Conservation (phyloP, 169 alveolate species). For the Plasmodium gallinaceum region DNA sequence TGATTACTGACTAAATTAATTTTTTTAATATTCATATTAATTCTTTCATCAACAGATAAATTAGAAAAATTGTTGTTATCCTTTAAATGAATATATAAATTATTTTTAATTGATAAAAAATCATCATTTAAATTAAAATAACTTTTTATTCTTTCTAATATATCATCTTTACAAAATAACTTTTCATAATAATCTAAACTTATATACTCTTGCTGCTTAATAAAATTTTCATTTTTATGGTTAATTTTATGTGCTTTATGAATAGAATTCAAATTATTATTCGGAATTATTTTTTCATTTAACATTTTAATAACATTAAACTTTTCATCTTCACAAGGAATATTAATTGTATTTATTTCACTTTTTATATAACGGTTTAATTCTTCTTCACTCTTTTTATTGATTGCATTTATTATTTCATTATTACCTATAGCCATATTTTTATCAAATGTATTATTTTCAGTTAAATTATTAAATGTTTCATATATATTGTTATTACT, state of each 20-base stretch:
- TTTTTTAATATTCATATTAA: conserved; percentile 52
- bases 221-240: conserved; percentile 25
- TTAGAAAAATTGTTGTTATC: conserved; percentile 40
- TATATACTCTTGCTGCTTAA: conserved; percentile 71
- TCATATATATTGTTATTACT: background rate
- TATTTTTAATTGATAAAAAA: conserved; percentile 59
- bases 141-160: conserved; percentile 52
- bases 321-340: background rate
- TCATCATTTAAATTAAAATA: conserved; percentile 71
- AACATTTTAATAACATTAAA: background rate
- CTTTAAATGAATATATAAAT: conserved; percentile 70
- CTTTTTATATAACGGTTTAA: conserved; percentile 11
- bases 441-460: conserved; percentile 15
- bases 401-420: conserved; percentile 26
- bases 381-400: conserved; percentile 55
- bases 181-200: conserved; percentile 56
- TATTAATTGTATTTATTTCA: background rate
- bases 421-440: conserved; percentile 3
- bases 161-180: conserved; percentile 20
- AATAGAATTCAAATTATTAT: background rate
- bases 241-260: background rate
- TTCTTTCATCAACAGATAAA: conserved; percentile 42
- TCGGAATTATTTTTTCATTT: background rate
- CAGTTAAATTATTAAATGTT: background rate
- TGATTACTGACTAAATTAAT: conserved; percentile 66